Conservation (phyloP, 2,329 filamentous ascomycete genomes). For the Chaetomiaceae sp. region DNA sequence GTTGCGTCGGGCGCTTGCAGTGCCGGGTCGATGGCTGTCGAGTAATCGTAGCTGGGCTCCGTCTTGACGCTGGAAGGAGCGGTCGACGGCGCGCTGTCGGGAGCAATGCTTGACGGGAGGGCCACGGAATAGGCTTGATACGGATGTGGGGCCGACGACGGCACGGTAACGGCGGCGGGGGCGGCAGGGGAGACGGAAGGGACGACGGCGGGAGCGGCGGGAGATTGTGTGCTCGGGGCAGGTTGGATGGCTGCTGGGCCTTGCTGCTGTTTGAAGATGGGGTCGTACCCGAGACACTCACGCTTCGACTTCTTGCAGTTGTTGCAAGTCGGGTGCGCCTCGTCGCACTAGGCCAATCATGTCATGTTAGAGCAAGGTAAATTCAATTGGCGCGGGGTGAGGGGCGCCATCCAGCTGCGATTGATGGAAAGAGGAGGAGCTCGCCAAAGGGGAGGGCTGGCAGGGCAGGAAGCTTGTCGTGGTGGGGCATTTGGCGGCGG, state of each 20-base stretch:
- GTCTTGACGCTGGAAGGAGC: slow-evolving; percentile 31
- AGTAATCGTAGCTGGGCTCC: slow-evolving; percentile 33
- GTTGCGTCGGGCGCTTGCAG: slow-evolving; percentile 24
- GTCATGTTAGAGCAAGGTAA: slow-evolving; percentile 6
- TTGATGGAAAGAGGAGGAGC: slow-evolving; percentile 5
- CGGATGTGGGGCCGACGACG: slow-evolving; percentile 36
- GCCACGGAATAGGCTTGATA: slow-evolving; percentile 38
- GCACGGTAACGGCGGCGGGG: slow-evolving; percentile 30
- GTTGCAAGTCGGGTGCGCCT: slow-evolving; percentile 86
- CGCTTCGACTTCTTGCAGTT: slow-evolving; percentile 87
- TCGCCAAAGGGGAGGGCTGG: neutral
- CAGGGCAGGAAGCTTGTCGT: neutral
- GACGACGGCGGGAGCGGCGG: slow-evolving; percentile 25
- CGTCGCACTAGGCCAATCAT: slow-evolving; percentile 69
- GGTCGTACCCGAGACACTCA: slow-evolving; percentile 81
- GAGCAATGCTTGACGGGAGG: slow-evolving; percentile 21
- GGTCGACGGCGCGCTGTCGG: slow-evolving; percentile 26
- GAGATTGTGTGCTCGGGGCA: slow-evolving; percentile 39
- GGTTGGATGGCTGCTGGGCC: slow-evolving; percentile 69
- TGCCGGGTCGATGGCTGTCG: slow-evolving; percentile 32
- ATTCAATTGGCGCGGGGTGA: neutral
- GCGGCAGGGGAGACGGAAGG: no score
- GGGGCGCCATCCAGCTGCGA: slow-evolving; percentile 8
- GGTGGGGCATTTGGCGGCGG: neutral
- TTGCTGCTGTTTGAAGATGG: slow-evolving; percentile 73